Evolutionary conservation across 176 grass and related monocot genomes (phyloP).

Genomic region (Carex kokanica): DNA sequence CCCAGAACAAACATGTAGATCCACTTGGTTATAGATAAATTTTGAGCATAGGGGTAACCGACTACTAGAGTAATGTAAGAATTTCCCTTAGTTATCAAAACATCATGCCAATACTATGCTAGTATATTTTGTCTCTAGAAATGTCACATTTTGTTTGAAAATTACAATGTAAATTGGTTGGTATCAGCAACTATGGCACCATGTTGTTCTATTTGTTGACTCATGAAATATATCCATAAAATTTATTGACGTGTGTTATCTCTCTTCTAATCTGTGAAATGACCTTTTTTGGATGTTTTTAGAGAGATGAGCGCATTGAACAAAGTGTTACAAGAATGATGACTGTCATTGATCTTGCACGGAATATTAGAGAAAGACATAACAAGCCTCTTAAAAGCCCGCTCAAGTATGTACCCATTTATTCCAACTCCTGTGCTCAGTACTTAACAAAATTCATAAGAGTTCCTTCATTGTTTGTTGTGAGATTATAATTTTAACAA

Average conservation of each 20-base stretch:
- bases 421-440: background rate
- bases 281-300: slow-evolving; percentile 31
- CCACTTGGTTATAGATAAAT: background rate
- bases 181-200: background rate
- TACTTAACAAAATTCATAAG: background rate
- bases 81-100: background rate
- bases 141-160: background rate
- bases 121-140: background rate
- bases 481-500: slow-evolving; percentile 26
- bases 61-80: background rate
- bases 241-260: background rate
- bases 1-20: background rate
- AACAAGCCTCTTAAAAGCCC: slow-evolving; percentile 95
- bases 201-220: background rate
- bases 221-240: background rate
- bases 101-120: background rate
- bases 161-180: background rate
- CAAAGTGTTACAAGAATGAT: slow-evolving; percentile 96
- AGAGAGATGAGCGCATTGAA: slow-evolving; percentile 98
- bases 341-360: slow-evolving; percentile 95
- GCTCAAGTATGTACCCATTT: slow-evolving; percentile 59
- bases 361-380: slow-evolving; percentile 89
- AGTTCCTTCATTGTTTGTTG: slow-evolving; percentile 2
- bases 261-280: background rate
- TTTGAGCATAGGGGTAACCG: background rate